A percentile compares a stretch with the other conserved stretches of the same genome.
phyloP scores from a whole-genome alignment of 768 basidiomycete species.

The Cubamyces lactineus region DNA sequence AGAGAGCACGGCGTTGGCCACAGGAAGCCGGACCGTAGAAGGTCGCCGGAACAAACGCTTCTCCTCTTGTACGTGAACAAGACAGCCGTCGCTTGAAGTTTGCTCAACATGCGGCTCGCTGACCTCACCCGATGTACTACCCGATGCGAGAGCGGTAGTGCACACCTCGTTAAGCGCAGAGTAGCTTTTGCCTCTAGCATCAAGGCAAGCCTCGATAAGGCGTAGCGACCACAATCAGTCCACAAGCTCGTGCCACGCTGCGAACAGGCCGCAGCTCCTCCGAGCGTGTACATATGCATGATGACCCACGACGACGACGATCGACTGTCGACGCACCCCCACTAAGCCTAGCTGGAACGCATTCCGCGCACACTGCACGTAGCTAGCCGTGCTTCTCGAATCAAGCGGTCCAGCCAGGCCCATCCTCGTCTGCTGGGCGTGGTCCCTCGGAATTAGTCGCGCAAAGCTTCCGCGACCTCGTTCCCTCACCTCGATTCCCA shows the following conservation, averaged over 20 bases:
- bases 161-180: background rate
- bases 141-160: background rate
- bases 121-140: background rate
- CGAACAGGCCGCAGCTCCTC: too few species aligned
- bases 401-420: slow-evolving; percentile 5
- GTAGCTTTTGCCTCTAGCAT: slow-evolving; percentile 12
- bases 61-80: slow-evolving; percentile 12
- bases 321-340: slow-evolving; percentile 6
- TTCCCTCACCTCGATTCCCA: slow-evolving; percentile 9
- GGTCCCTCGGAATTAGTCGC: slow-evolving; percentile 12
- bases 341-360: slow-evolving; percentile 1
- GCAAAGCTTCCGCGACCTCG: slow-evolving; percentile 21
- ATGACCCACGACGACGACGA: slow-evolving; percentile 14
- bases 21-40: slow-evolving; percentile 14
- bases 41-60: slow-evolving; percentile 14
- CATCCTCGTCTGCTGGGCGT: slow-evolving; percentile 14
- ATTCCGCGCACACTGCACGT: background rate
- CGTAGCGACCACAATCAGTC: background rate
- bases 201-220: slow-evolving; percentile 1
- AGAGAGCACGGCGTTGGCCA: background rate
- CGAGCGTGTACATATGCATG: too few species aligned
- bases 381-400: slow-evolving; percentile 2
- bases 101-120: background rate
- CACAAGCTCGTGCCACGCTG: background rate
- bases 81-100: background rate